phyloP scores from a whole-genome alignment of 179 eudicot species.

The Beta macrorhiza region DNA sequence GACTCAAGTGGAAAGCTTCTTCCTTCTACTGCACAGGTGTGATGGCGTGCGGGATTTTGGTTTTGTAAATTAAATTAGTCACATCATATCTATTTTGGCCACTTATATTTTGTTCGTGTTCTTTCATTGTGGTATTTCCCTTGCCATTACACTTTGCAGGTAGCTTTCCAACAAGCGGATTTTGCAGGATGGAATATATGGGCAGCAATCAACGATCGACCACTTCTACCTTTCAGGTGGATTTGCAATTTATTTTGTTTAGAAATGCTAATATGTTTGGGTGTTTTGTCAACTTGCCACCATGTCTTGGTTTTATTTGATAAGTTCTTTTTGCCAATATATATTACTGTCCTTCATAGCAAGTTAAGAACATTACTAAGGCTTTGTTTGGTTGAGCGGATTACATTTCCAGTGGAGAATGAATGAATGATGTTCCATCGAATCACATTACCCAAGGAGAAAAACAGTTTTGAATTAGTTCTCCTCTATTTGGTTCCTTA shows the following conservation, averaged over 20 bases:
- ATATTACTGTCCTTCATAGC: neutral
- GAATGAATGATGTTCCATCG: too few species aligned
- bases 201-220: constrained; percentile 94
- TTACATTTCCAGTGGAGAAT: too few species aligned
- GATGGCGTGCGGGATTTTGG: neutral
- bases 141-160: constrained; percentile 43
- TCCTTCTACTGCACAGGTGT: constrained; percentile 95
- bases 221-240: constrained; percentile 87
- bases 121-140: neutral
- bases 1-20: constrained; percentile 77
- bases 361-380: too few species aligned
- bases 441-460: too few species aligned
- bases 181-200: constrained; percentile 97
- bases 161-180: constrained; percentile 98
- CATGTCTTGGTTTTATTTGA: neutral
- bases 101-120: neutral
- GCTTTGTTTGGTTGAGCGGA: too few species aligned
- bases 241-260: neutral
- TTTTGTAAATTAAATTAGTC: neutral
- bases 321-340: neutral
- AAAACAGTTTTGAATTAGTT: too few species aligned
- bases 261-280: neutral
- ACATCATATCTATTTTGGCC: constrained; percentile 1
- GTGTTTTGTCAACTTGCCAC: neutral
- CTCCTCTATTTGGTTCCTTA: too few species aligned